Evolutionary conservation across 1,139 yeast species (phyloP).

Genomic region (Debaryomyces fabryi): DNA sequence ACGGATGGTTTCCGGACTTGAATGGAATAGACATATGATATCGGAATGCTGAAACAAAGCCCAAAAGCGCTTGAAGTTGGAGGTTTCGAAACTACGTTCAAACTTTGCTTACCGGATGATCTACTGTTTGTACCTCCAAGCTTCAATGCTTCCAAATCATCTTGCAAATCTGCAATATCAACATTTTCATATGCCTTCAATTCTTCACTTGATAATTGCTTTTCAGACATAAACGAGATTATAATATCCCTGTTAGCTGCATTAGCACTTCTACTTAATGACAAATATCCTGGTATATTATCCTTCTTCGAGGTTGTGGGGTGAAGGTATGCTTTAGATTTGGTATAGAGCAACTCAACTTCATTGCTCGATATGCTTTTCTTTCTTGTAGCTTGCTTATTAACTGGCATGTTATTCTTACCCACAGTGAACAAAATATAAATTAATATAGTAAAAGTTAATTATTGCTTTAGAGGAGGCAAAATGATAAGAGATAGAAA

Average conservation of each 20-base stretch:
- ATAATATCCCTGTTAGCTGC: conserved; percentile 58
- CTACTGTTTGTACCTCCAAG: conserved; percentile 16
- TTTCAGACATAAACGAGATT: conserved; percentile 79
- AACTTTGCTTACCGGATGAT: conserved; percentile 19
- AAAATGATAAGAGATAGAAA: conserved; percentile 2
- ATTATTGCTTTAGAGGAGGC: background rate
- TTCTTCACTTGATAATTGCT: conserved; percentile 51
- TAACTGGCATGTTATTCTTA: conserved; percentile 6
- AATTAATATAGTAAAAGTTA: background rate
- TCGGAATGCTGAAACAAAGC: conserved; percentile 64
- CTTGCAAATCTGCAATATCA: conserved; percentile 44
- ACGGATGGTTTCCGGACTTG: conserved; percentile 81
- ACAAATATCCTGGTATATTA: conserved; percentile 75
- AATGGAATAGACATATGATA: conserved; percentile 69
- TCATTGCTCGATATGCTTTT: conserved; percentile 20
- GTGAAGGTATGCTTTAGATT: conserved; percentile 79
- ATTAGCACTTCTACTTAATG: conserved; percentile 60
- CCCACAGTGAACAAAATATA: background rate
- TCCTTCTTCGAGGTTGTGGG: conserved; percentile 75
- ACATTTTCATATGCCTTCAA: conserved; percentile 51
- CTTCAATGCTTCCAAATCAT: conserved; percentile 24
- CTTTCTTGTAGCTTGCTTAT: background rate
- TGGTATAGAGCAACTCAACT: conserved; percentile 53
- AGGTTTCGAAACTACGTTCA: conserved; percentile 51
- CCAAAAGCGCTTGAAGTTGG: conserved; percentile 55